phyloP scores from a whole-genome alignment of 1,139 yeast genomes.

The Spencermartinsiella ligniputridi region DNA sequence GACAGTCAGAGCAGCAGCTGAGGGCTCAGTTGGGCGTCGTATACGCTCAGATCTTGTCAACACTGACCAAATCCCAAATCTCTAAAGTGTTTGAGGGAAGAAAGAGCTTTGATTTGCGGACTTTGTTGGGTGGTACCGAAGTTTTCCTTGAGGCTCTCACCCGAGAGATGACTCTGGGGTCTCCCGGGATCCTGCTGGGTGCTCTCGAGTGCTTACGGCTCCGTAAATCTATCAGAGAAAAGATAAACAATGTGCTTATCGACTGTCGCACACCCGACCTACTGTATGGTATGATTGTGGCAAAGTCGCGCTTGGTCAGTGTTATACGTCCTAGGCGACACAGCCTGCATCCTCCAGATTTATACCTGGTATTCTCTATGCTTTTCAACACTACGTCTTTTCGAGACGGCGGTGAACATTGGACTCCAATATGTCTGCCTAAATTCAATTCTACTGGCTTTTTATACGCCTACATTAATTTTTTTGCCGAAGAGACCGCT shows the following conservation, averaged over 20 bases:
- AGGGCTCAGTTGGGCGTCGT: slow-evolving; percentile 66
- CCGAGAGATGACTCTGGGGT: slow-evolving; percentile 47
- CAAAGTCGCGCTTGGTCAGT: slow-evolving; percentile 52
- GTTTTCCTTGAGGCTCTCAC: slow-evolving; percentile 61
- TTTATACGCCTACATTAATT: slow-evolving; percentile 71
- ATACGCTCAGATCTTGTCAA: slow-evolving; percentile 74
- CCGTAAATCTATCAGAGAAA: slow-evolving; percentile 43
- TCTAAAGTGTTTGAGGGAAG: slow-evolving; percentile 62
- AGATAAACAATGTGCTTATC: slow-evolving; percentile 43
- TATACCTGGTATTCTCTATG: slow-evolving; percentile 59
- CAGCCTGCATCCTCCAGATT: slow-evolving; percentile 64
- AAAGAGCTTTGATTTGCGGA: slow-evolving; percentile 78
- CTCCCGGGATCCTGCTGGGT: slow-evolving; percentile 55
- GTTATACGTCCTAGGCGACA: slow-evolving; percentile 61
- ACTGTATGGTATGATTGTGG: slow-evolving; percentile 58
- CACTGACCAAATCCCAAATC: slow-evolving; percentile 72
- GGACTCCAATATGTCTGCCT: slow-evolving; percentile 94
- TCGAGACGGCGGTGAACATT: slow-evolving; percentile 63
- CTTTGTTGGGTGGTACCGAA: slow-evolving; percentile 62
- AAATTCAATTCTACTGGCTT: slow-evolving; percentile 86
- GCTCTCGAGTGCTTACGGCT: slow-evolving; percentile 57
- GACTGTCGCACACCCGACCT: slow-evolving; percentile 43
- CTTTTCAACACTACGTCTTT: slow-evolving; percentile 52
- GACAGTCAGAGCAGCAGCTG: slow-evolving; percentile 53
- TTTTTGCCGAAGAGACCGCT: slow-evolving; percentile 49